A percentile compares a stretch with the other conserved stretches of the same genome.
These are phyloP conservation scores for Trichophyton mentagrophytes DNA, from an alignment of 2,329 filamentous ascomycete species.

Conservation along the genomic window DNA sequence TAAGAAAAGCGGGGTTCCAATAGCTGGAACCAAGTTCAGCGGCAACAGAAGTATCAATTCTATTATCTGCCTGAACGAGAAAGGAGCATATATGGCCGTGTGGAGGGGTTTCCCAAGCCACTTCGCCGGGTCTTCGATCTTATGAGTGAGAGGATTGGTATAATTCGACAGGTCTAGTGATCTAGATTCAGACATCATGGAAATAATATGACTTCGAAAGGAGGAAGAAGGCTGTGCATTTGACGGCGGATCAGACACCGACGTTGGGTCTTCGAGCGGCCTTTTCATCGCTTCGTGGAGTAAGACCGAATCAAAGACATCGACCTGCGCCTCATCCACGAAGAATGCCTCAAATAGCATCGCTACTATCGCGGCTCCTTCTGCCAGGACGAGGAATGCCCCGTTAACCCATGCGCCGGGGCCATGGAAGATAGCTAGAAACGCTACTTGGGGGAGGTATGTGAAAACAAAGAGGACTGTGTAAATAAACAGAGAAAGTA, in stretches of 20 bases:
- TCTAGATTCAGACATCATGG: slow-evolving; percentile 1
- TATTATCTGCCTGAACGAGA: slow-evolving; percentile 78
- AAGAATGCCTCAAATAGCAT: slow-evolving; percentile 68
- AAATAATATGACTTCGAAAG: neutral
- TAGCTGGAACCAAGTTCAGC: slow-evolving; percentile 73
- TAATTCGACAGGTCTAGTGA: neutral
- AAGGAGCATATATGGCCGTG: slow-evolving; percentile 69
- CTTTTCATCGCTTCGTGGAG: slow-evolving; percentile 50
- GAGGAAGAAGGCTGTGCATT: neutral
- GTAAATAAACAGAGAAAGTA: slow-evolving; percentile 74
- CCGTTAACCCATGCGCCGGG: slow-evolving; percentile 80
- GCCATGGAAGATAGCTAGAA: slow-evolving; percentile 75
- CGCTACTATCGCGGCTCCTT: slow-evolving; percentile 49
- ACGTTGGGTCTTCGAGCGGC: neutral
- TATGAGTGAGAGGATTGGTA: neutral
- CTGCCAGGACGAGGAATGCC: slow-evolving; percentile 65
- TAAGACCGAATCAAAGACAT: slow-evolving; percentile 75
- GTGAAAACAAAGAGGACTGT: slow-evolving; percentile 76
- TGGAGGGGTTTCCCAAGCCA: slow-evolving; percentile 71
- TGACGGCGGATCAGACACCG: neutral
- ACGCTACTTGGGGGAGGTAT: slow-evolving; percentile 78
- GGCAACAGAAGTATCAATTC: slow-evolving; percentile 70
- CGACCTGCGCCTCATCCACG: slow-evolving; percentile 64
- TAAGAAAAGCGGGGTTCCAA: slow-evolving; percentile 75
- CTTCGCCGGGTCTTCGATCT: slow-evolving; percentile 48